Evolutionary conservation across 129 eudicot species (phyloP), one percentile per base, ranked within the genome.

Genomic region (Silybum marianum): DNA sequence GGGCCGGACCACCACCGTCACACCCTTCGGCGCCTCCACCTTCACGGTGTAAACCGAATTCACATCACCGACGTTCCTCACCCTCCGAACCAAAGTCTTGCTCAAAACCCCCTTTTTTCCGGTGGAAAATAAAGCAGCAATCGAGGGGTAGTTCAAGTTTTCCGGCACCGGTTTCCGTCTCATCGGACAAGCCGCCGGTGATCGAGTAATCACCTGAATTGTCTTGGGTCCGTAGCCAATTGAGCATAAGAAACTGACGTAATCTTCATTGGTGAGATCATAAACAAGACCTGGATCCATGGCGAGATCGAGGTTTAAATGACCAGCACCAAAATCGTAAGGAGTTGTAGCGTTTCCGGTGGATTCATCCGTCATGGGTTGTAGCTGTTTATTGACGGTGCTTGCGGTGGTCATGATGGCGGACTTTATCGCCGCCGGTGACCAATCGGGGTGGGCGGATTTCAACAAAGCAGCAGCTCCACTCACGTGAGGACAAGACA

Each of bases 361-460:
- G 5, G 98, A 78, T 66, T 93, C 98, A 48, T 93, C 98, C 0
- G 86, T 79, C 98, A 93, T 93, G 0, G 89, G 90, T 12, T 78
- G 74, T 3, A 89, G 65, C 12, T 85, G 75, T 69, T 93, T 93
- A 70, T 93, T 93, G 10, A 79, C 71, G 5, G 86, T 42, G 60
- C 81, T 91, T 0, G 97, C 97, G 0, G 97, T 91, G 11, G 98
- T 93, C 98, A 93, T 93, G 81, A 93, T 88, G 1, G 98, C 97
- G 0, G 98, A 93, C 71, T 90, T 78, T 4, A 93, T 91, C 13
- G 92, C 92, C 2, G 97, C 91, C 21, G 98, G 97, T 30, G 91
- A 86, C 98, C 98, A 93, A 67, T 90, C 98, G 0, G 98, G 98
- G 26, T 93, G 98, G 1, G 97, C 97, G 0, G 98, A 93, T 77